phyloP scores from a whole-genome alignment of 768 basidiomycete genomes.

The Lentinula sp. region DNA sequence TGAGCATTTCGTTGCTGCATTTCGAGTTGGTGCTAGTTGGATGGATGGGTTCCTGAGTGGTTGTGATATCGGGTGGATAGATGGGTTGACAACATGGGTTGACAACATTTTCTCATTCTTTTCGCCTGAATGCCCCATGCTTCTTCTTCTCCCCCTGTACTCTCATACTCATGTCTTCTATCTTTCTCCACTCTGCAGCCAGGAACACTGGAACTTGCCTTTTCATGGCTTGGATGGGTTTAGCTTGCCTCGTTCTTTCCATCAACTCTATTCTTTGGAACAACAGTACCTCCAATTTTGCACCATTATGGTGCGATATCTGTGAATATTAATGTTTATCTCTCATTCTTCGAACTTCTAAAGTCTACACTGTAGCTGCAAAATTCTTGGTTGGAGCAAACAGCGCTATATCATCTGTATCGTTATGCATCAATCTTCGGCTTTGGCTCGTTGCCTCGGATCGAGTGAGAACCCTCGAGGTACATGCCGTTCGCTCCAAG shows the following conservation, averaged over 20 bases:
- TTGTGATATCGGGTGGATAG: background rate
- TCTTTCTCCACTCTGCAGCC: background rate
- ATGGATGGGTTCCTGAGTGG: background rate
- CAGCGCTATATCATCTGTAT: background rate
- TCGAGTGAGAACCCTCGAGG: conserved; percentile 1
- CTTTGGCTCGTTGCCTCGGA: conserved; percentile 3
- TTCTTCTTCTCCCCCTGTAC: background rate
- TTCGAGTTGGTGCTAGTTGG: background rate
- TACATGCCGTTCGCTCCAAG: background rate
- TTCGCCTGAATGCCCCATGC: background rate
- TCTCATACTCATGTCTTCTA: background rate
- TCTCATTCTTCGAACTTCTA: background rate
- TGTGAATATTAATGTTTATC: background rate
- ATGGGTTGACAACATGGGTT: background rate
- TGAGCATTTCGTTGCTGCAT: background rate
- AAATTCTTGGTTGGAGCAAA: conserved; percentile 1
- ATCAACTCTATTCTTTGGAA: conserved; percentile 3
- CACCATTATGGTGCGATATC: conserved; percentile 3
- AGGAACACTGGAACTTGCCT: conserved; percentile 6
- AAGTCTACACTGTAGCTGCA: background rate
- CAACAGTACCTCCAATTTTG: background rate
- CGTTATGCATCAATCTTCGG: conserved; percentile 4
- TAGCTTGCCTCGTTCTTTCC: conserved; percentile 1
- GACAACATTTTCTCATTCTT: background rate
- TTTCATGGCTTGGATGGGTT: conserved; percentile 4